Percentiles rank a stretch among this genome's conserved stretches.
Conservation (phyloP, 306 rosid genomes). For the Sechiopsis laciniata region DNA sequence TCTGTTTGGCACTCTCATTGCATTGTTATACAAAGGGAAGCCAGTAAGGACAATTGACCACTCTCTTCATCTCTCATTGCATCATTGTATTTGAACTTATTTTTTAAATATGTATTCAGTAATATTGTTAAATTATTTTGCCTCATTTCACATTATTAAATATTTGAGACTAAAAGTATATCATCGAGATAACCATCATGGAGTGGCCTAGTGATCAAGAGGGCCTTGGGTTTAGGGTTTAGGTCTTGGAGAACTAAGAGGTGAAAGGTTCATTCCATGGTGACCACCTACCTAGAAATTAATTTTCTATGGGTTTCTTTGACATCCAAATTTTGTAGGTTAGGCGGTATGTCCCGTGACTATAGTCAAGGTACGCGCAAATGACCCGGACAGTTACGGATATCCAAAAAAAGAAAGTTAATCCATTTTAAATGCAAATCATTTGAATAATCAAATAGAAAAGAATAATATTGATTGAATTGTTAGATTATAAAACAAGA, state of each 20-base stretch:
- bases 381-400: too few relatives aligned
- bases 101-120: background rate
- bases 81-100: background rate
- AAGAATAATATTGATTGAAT: background rate
- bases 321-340: too few relatives aligned
- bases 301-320: too few relatives aligned
- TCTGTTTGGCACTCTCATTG: conserved; percentile 83
- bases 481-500: background rate
- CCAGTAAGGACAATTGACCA: conserved; percentile 53
- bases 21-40: conserved; percentile 59
- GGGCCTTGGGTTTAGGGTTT: too few relatives aligned
- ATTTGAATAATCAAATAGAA: background rate
- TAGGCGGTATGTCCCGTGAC: too few relatives aligned
- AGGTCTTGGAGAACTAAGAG: too few relatives aligned
- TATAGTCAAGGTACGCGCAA: too few relatives aligned
- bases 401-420: too few relatives aligned
- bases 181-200: background rate
- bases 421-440: background rate
- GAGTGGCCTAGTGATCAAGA: too few relatives aligned
- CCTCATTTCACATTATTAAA: background rate
- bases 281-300: too few relatives aligned
- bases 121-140: background rate
- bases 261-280: too few relatives aligned
- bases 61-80: conserved; percentile 18
- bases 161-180: background rate